Evolutionary conservation across 2,329 filamentous ascomycete genomes (phyloP), one percentile per base, ranked within the genome.

Genomic region (Calycina marina): DNA sequence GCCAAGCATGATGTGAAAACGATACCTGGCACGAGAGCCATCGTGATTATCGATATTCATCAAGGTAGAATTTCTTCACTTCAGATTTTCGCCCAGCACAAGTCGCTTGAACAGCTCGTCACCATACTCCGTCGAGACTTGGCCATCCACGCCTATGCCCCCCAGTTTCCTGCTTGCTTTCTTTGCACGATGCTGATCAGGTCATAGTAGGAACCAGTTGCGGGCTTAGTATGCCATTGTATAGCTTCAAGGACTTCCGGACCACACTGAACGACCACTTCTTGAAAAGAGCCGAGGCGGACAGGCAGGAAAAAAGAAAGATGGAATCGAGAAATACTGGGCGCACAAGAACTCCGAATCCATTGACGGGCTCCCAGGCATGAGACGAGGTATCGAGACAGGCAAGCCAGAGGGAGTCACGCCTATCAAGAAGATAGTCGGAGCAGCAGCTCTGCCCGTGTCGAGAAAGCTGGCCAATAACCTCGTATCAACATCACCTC

Each of bases 381-480:
- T 45, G 28, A 33, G 30, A 24, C 31, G 40, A 18, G 42, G 33
- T 8, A 24, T 42, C 5, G 37, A 38, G 13, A 40, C 34, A 2
- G 36, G 17, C 6, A 37, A 38, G 22, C 37, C 29, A 10, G 40
- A 43, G n/a, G 31, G 32, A 4, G 37, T 45, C 18, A 36, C 31
- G 29, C 42, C 42, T 9, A 41, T 45, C 15, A 45, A 41, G 32
- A 45, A 45, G 35, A 45, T 45, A 40, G 40, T 45, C 9, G 42
- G 27, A 9, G 27, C 14, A n/a, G 16, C 16, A 16, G 27, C 14
- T 6, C 14, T 15, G 4, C 14, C 16, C 6, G n/a, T 18, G 27
- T 16, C 13, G 10, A 17, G 9, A 10, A 6, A 9, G 16, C 8
- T 4, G 18, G 14, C 8, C 9, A 29, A 29, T 17, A 18, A 14